Conservation (phyloP, 2,329 filamentous ascomycete genomes). For the Diplodia intermedia region DNA sequence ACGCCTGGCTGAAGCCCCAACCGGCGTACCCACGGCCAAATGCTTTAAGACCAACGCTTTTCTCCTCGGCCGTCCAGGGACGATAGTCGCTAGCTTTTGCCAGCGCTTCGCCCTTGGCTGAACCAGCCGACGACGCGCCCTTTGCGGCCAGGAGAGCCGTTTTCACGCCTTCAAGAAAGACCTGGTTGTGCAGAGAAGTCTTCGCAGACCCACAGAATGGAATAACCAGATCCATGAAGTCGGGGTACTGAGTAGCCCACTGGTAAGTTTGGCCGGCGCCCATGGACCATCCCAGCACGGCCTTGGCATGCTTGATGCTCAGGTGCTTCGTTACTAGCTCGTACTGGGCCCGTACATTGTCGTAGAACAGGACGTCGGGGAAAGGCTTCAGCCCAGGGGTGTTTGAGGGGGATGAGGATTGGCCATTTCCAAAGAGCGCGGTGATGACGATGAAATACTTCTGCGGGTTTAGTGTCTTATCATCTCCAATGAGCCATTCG, state of each 20-base stretch:
- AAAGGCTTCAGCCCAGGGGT: constrained; percentile 62
- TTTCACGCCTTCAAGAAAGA: constrained; percentile 72
- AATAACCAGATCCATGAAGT: constrained; percentile 69
- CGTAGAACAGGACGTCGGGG: constrained; percentile 68
- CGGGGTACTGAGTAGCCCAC: constrained; percentile 67
- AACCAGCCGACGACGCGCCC: constrained; percentile 59
- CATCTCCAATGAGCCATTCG: constrained; percentile 73
- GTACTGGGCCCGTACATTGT: constrained; percentile 73
- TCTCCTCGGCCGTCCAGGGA: constrained; percentile 62
- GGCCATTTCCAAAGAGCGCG: constrained; percentile 72
- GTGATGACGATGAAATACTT: constrained; percentile 73
- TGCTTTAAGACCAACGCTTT: constrained; percentile 68
- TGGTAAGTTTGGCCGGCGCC: constrained; percentile 71
- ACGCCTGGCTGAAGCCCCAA: constrained; percentile 81
- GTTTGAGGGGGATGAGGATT: constrained; percentile 73
- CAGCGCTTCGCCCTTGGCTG: constrained; percentile 42
- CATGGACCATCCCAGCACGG: constrained; percentile 75
- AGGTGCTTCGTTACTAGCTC: constrained; percentile 69
- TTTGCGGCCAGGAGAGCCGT: constrained; percentile 65
- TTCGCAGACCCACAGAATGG: constrained; percentile 72
- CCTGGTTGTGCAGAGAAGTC: constrained; percentile 71
- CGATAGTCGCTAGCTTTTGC: constrained; percentile 46
- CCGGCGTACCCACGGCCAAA: constrained; percentile 79
- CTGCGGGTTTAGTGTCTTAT: constrained; percentile 68
- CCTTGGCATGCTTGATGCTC: constrained; percentile 64